Conservation (phyloP, 192 early-diverging fungal species). For the Coemansia sp. region DNA sequence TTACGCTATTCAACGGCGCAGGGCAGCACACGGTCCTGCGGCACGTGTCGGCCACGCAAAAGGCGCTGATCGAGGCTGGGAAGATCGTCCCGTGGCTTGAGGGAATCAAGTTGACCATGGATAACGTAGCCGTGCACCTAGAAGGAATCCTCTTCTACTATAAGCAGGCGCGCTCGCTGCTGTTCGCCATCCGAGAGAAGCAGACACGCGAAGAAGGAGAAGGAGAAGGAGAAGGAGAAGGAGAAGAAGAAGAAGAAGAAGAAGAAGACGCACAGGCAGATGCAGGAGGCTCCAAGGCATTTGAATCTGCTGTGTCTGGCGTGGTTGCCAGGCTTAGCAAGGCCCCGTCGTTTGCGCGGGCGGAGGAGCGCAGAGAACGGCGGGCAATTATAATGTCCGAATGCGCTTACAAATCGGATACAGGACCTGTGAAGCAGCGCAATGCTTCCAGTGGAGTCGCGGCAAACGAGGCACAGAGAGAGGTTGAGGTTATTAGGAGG, state of each 20-base stretch:
- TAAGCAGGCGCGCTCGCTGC: slow-evolving; percentile 16
- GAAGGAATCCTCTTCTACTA: slow-evolving; percentile 28
- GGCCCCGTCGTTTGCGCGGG: slow-evolving; percentile 25
- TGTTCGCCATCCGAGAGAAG: slow-evolving; percentile 14
- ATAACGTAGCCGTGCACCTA: slow-evolving; percentile 14
- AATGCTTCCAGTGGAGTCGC: not conserved
- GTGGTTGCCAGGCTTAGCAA: slow-evolving; percentile 14
- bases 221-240: no score
- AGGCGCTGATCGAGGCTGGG: slow-evolving; percentile 17
- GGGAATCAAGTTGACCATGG: not conserved
- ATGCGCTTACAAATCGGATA: not conserved
- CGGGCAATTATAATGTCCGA: slow-evolving; percentile 12
- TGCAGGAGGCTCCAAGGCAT: not conserved
- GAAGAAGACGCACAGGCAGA: not conserved
- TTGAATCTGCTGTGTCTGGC: not conserved
- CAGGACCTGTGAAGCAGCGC: not conserved
- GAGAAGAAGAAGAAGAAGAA: no score
- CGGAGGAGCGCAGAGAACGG: slow-evolving; percentile 8
- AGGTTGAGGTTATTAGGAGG: slow-evolving; percentile 10
- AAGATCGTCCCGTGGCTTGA: slow-evolving; percentile 30
- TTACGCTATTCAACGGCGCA: slow-evolving; percentile 15
- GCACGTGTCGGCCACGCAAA: slow-evolving; percentile 2
- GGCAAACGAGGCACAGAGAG: not conserved
- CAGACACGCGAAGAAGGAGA: no score
- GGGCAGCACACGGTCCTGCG: slow-evolving; percentile 9